Evolutionary conservation across 352 stramenopile species (phyloP).

Genomic region (Thraustochytrium sp.): DNA sequence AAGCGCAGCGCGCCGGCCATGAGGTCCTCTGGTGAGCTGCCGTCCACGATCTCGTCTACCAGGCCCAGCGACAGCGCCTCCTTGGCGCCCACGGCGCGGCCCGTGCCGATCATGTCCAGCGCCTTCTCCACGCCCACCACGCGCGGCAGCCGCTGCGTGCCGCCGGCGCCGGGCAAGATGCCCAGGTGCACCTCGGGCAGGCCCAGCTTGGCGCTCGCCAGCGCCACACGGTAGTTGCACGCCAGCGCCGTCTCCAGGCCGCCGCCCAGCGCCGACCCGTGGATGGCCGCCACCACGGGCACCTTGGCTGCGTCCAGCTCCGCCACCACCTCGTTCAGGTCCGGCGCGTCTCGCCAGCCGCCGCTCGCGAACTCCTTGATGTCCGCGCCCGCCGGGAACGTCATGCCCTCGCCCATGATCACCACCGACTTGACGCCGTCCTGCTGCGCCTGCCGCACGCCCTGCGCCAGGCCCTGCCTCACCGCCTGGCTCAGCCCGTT

Average conservation of each 20-base stretch:
- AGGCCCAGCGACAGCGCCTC: conserved; percentile 94
- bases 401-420: conserved; percentile 70
- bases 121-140: conserved; percentile 84
- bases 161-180: conserved; percentile 88
- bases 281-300: conserved; percentile 90
- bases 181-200: conserved; percentile 95
- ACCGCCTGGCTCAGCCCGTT: conserved; percentile 79
- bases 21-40: conserved; percentile 73
- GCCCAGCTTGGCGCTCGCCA: conserved; percentile 81
- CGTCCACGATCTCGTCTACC: conserved; percentile 88
- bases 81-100: conserved; percentile 76
- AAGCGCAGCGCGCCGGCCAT: conserved; percentile 64
- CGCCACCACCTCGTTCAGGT: conserved; percentile 78
- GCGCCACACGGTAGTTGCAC: conserved; percentile 95
- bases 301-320: conserved; percentile 68
- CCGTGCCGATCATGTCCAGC: conserved; percentile 93
- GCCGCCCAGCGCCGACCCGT: conserved; percentile 90
- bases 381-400: conserved; percentile 89
- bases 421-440: conserved; percentile 81
- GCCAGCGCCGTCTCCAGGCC: conserved; percentile 93
- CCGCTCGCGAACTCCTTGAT: conserved; percentile 81
- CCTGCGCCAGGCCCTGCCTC: conserved; percentile 64
- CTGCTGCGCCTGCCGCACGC: conserved; percentile 67
- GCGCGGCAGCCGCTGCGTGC: conserved; percentile 89
- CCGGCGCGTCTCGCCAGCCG: conserved; percentile 56